Conservation (phyloP, 2,329 filamentous ascomycete genomes). For the Paraconiothyrium brasiliense region DNA sequence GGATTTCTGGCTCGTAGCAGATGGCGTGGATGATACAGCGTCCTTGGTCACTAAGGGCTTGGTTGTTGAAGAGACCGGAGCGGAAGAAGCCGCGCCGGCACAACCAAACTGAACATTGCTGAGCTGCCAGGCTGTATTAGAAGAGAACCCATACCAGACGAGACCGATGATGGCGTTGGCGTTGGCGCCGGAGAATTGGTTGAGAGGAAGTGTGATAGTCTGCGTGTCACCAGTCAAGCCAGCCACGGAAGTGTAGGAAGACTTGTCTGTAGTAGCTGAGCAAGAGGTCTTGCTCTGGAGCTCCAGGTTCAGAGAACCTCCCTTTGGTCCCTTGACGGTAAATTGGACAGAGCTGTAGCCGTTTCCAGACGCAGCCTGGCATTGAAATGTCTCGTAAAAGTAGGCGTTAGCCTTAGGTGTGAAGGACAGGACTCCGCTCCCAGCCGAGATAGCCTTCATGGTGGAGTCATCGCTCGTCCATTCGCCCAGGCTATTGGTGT, state of each 20-base stretch:
- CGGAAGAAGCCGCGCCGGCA: slow-evolving; percentile 20
- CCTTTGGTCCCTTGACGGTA: slow-evolving; percentile 56
- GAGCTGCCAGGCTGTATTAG: slow-evolving; percentile 57
- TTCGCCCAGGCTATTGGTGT: slow-evolving; percentile 45
- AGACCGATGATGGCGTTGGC: slow-evolving; percentile 59
- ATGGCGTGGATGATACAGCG: slow-evolving; percentile 1
- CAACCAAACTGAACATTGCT: slow-evolving; percentile 61
- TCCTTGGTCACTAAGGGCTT: slow-evolving; percentile 8
- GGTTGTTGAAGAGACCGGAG: neutral
- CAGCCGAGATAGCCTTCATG: slow-evolving; percentile 56
- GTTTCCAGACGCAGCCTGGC: slow-evolving; percentile 56
- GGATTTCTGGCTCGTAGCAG: slow-evolving; percentile 11
- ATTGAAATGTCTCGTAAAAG: slow-evolving; percentile 64
- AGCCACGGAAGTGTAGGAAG: slow-evolving; percentile 56
- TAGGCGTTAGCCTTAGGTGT: slow-evolving; percentile 60
- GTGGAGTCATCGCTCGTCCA: slow-evolving; percentile 59
- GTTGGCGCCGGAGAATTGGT: slow-evolving; percentile 61
- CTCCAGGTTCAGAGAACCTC: slow-evolving; percentile 55
- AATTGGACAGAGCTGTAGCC: slow-evolving; percentile 61
- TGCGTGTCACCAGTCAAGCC: slow-evolving; percentile 61
- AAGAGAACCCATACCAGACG: slow-evolving; percentile 56
- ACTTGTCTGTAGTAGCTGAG: slow-evolving; percentile 53
- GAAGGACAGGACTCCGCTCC: slow-evolving; percentile 59
- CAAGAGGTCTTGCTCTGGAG: slow-evolving; percentile 60
- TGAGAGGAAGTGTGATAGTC: slow-evolving; percentile 62